phyloP scores from a whole-genome alignment of 192 early-diverging fungal genomes.

The Gonapodya prolifera region DNA sequence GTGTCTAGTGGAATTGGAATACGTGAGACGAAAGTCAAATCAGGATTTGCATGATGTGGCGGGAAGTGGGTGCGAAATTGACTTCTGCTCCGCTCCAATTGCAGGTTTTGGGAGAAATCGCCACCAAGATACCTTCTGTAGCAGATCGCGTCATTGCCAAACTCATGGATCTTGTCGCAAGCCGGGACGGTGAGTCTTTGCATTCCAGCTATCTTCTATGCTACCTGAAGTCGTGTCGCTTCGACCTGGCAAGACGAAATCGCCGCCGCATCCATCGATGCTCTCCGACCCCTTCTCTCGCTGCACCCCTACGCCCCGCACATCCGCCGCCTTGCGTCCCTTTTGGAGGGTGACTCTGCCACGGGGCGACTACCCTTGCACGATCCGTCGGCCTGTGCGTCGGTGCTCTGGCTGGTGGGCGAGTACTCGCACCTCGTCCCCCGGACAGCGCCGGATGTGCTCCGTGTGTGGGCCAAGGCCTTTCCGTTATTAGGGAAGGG shows the following conservation, averaged over 20 bases:
- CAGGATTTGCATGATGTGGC: too few species aligned
- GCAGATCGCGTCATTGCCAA: background rate
- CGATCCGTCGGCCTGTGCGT: slow-evolving; percentile 49
- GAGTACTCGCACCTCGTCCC: slow-evolving; percentile 57
- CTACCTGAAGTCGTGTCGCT: too few species aligned
- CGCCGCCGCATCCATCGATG: slow-evolving; percentile 60
- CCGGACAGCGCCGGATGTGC: slow-evolving; percentile 61
- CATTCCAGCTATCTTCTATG: too few species aligned
- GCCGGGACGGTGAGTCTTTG: background rate
- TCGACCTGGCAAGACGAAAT: slow-evolving; percentile 50
- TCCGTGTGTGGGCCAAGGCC: slow-evolving; percentile 57
- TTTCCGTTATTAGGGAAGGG: slow-evolving; percentile 8
- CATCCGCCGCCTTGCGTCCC: slow-evolving; percentile 8
- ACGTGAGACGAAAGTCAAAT: background rate
- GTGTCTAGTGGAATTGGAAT: slow-evolving; percentile 3
- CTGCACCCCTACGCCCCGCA: slow-evolving; percentile 13
- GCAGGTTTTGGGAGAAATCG: background rate
- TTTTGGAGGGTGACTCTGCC: background rate
- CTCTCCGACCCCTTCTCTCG: slow-evolving; percentile 59
- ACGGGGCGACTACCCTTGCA: background rate
- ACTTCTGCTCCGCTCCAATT: background rate
- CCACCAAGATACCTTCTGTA: background rate
- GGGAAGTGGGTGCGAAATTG: background rate
- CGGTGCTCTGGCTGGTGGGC: slow-evolving; percentile 76
- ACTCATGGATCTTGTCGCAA: background rate